Percentiles rank a stretch among this genome's conserved stretches.
Conservation (phyloP, 345 rosid genomes). For the Ceriops tagal region DNA sequence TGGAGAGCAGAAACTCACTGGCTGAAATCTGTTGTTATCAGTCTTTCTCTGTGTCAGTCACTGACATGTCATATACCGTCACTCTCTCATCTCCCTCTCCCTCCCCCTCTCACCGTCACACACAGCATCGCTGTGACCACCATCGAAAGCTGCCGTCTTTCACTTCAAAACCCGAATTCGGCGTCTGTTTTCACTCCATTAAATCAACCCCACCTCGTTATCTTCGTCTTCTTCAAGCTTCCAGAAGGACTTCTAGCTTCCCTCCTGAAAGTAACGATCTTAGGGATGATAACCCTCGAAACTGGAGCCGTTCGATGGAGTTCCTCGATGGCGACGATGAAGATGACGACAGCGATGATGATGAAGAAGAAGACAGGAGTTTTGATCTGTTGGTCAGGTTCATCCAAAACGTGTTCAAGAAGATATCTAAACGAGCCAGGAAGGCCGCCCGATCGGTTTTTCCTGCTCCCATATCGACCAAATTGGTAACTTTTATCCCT, state of each 20-base stretch:
- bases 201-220: background rate
- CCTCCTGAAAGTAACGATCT: constrained; percentile 25
- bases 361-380: constrained; percentile 77
- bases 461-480: constrained; percentile 58
- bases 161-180: background rate
- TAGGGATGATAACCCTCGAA: constrained; percentile 44
- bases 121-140: background rate
- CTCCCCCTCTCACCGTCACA: constrained; percentile 4
- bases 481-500: constrained; percentile 39
- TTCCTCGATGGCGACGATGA: constrained; percentile 24
- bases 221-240: constrained; percentile 22
- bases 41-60: background rate
- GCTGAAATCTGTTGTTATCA: background rate
- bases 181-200: constrained; percentile 6
- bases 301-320: constrained; percentile 66
- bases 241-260: constrained; percentile 21
- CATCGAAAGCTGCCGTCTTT: background rate
- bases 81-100: constrained; percentile 15
- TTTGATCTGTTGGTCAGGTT: constrained; percentile 74
- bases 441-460: constrained; percentile 84
- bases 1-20: background rate
- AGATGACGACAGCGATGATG: constrained; percentile 53
- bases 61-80: constrained; percentile 29
- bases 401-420: constrained; percentile 61
- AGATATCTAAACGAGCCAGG: constrained; percentile 67